phyloP scores from a whole-genome alignment of 2,329 filamentous ascomycete genomes.

The Penicillium sp. region DNA sequence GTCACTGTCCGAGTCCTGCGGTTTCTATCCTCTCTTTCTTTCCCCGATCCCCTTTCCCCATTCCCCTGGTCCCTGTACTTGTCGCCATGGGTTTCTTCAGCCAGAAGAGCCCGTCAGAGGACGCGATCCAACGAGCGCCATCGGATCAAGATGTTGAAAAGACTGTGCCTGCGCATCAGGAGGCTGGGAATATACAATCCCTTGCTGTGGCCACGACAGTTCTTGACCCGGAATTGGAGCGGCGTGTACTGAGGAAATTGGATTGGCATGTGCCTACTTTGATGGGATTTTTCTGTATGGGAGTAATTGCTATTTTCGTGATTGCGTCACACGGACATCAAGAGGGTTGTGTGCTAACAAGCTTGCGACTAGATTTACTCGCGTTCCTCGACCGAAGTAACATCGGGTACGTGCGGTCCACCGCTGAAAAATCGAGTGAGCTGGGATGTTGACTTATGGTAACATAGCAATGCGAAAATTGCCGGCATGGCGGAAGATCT shows the following conservation, averaged over 20 bases:
- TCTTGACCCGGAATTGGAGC: conserved; percentile 43
- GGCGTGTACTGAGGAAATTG: conserved; percentile 42
- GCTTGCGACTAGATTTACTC: conserved; percentile 45
- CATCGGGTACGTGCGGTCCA: conserved; percentile 46
- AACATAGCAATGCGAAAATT: conserved; percentile 55
- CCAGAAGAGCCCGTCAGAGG: conserved; percentile 23
- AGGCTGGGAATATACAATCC: conserved; percentile 29
- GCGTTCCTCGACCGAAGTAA: conserved; percentile 56
- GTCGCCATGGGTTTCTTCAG: conserved; percentile 28
- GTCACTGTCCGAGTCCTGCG: conserved; percentile 6
- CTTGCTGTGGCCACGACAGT: conserved; percentile 14
- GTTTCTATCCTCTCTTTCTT: neutral
- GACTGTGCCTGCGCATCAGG: conserved; percentile 26
- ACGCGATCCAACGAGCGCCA: conserved; percentile 28
- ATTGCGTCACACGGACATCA: neutral
- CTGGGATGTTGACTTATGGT: neutral
- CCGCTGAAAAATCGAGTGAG: neutral
- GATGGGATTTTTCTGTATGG: conserved; percentile 46
- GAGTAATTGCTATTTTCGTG: neutral
- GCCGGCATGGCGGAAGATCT: conserved; percentile 58
- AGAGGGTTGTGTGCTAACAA: neutral
- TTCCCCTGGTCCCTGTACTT: neutral
- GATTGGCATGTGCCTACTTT: conserved; percentile 42
- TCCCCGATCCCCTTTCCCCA: neutral
- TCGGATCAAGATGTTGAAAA: conserved; percentile 34